A percentile compares a stretch with the other conserved stretches of the same genome.
Conservation (phyloP, 208 protist species). For the Wallacemonas sp. region DNA sequence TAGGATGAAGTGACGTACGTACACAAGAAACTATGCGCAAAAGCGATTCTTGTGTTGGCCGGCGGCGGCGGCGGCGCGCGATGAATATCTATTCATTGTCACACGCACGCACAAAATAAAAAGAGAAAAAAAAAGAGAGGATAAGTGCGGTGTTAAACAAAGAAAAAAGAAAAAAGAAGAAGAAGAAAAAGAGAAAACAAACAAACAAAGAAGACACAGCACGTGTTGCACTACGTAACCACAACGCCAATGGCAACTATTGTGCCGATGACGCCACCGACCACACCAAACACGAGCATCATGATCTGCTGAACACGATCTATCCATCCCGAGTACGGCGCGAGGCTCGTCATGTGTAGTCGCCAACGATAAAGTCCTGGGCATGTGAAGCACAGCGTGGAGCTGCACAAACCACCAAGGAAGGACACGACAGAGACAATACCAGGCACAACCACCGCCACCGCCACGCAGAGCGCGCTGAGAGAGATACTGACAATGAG, state of each 20-base stretch:
- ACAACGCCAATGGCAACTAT: constrained; percentile 30
- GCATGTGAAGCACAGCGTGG: constrained; percentile 59
- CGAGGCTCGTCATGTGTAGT: constrained; percentile 40
- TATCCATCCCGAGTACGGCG: constrained; percentile 17
- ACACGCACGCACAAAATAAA: too few species aligned
- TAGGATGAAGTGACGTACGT: too few species aligned
- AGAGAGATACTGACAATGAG: constrained; percentile 65
- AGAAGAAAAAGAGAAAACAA: neutral
- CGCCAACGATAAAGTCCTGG: constrained; percentile 65
- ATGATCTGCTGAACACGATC: constrained; percentile 29
- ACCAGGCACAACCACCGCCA: constrained; percentile 53
- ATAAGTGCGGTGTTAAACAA: neutral
- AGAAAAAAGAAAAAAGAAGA: constrained; percentile 4
- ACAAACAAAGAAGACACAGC: neutral
- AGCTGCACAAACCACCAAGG: constrained; percentile 63
- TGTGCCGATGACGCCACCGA: constrained; percentile 45
- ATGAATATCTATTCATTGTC: too few species aligned
- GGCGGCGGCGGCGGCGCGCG: too few species aligned
- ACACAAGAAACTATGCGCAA: too few species aligned
- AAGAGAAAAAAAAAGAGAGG: neutral
- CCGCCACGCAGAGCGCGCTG: constrained; percentile 40
- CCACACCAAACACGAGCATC: constrained; percentile 50
- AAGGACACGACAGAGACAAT: constrained; percentile 62
- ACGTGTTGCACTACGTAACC: neutral
- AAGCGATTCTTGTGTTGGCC: too few species aligned